Conservation (phyloP, 2,329 filamentous ascomycete species). For the Fusarium temperatum region DNA sequence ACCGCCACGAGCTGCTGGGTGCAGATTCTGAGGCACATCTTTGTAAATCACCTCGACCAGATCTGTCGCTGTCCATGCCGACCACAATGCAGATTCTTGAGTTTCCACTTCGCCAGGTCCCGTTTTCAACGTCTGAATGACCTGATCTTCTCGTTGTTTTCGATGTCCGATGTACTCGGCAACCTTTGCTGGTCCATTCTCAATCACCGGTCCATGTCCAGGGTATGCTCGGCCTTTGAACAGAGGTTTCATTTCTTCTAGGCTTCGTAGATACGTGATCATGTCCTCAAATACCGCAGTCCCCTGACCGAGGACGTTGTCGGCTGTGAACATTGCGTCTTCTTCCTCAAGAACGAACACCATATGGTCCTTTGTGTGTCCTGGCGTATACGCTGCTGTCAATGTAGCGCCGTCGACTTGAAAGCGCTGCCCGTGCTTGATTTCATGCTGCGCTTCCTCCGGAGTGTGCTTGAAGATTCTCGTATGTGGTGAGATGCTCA, state of each 20-base stretch:
- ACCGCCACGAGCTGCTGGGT: conserved; percentile 78
- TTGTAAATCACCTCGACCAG: conserved; percentile 89
- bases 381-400: conserved; percentile 66
- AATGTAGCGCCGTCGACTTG: conserved; percentile 70
- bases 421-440: conserved; percentile 64
- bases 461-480: conserved; percentile 74
- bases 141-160: conserved; percentile 79
- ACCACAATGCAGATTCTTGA: conserved; percentile 29
- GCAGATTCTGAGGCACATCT: conserved; percentile 78
- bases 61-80: conserved; percentile 76
- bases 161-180: conserved; percentile 86
- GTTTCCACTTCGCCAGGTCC: conserved; percentile 46
- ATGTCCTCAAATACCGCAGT: conserved; percentile 88
- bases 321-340: conserved; percentile 85
- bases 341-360: conserved; percentile 80
- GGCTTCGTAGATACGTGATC: conserved; percentile 70
- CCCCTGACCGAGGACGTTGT: conserved; percentile 88
- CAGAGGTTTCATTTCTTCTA: conserved; percentile 73
- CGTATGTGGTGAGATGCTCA: conserved; percentile 68
- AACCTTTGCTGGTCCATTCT: conserved; percentile 76
- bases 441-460: conserved; percentile 54
- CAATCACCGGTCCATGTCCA: conserved; percentile 83
- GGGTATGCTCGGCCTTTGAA: conserved; percentile 81
- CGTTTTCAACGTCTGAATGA: conserved; percentile 67
- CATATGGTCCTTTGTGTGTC: conserved; percentile 87